A percentile compares a stretch with the other conserved stretches of the same genome.
Evolutionary conservation across 192 early-diverging fungal genomes (phyloP).

Genomic region (Coemansia sp.): DNA sequence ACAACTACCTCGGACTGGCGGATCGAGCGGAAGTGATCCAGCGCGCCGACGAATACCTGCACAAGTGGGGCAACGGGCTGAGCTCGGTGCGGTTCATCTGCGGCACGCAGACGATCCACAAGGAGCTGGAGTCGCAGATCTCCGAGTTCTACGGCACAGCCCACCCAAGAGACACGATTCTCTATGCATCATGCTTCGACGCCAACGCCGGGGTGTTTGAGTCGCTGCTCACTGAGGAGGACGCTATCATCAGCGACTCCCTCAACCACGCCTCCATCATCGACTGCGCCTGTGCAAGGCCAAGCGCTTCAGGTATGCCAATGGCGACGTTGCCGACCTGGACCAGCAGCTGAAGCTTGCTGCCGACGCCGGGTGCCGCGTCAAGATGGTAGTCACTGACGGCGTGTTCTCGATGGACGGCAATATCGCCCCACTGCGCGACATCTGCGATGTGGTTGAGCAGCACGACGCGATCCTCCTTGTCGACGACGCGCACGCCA

Average conservation of each 20-base stretch:
- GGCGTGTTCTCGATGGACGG: constrained; percentile 70
- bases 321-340: constrained; percentile 69
- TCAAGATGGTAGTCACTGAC: constrained; percentile 71
- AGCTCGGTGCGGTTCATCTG: constrained; percentile 72
- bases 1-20: constrained; percentile 70
- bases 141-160: constrained; percentile 58
- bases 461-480: constrained; percentile 70
- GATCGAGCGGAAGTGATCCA: constrained; percentile 59
- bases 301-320: constrained; percentile 64
- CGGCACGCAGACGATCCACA: constrained; percentile 70
- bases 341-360: constrained; percentile 59
- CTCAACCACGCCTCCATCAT: constrained; percentile 67
- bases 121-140: constrained; percentile 61
- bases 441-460: constrained; percentile 67
- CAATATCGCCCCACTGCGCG: constrained; percentile 63
- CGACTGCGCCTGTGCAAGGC: constrained; percentile 67
- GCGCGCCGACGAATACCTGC: constrained; percentile 55
- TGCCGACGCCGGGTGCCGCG: constrained; percentile 47
- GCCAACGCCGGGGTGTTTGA: constrained; percentile 72
- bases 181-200: constrained; percentile 71
- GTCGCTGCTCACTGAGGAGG: constrained; percentile 57
- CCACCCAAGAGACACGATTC: constrained; percentile 56
- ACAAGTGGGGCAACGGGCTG: constrained; percentile 62
- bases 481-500: constrained; percentile 72
- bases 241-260: constrained; percentile 60